Evolutionary conservation across 2,329 filamentous ascomycete genomes (phyloP), one percentile per base, ranked within the genome.

Genomic region (Scortechinia acanthostroma): DNA sequence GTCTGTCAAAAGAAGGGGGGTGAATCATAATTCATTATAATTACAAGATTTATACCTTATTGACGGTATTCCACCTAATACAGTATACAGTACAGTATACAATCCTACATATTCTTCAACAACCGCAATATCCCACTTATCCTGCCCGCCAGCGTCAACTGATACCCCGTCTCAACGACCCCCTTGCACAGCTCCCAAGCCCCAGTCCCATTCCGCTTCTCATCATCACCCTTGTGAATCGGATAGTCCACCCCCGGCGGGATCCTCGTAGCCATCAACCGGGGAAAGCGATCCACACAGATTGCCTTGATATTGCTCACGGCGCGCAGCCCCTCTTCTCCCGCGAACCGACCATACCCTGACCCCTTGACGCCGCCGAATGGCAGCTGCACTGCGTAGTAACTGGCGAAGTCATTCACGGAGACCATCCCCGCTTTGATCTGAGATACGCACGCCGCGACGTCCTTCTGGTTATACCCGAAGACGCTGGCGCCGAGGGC

Each of bases 391-490:
- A 95, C 91, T 44, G 91, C 89, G 59, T 98, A 98, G 63, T 83
- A 96, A 21, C 82, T 85, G 17, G 84, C 93, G 58, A 98, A 98
- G 67, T 98, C 93, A 61, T 98, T 98, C 53, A 98, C 79, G 20
- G 89, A 82, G 1, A 97, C 88, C 86, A 95, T 96, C 40, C 93
- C 93, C 0, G 86, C 82, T 50, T 84, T 79, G 44, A 96, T 73
- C 20, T 80, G 77, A 17, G 65, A 65, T 1, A 91, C 80, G 21
- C 94, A 79, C 15, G 68, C 68, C 15, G 74, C 64, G 1, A 95
- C 70, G 43, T 79, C 74, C 2, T 71, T 69, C 46, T 77, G 62
- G 48, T 83, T 76, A 43, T 76, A 71, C 23, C 91, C 93, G 61
- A 94, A 96, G 28, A 98, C 87, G 33, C 85, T 89, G 35, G 88